Percentiles rank a stretch among this genome's conserved stretches.
Evolutionary conservation across 169 alveolate species (phyloP).

Genomic region (Cryptosporidium tyzzeri): DNA sequence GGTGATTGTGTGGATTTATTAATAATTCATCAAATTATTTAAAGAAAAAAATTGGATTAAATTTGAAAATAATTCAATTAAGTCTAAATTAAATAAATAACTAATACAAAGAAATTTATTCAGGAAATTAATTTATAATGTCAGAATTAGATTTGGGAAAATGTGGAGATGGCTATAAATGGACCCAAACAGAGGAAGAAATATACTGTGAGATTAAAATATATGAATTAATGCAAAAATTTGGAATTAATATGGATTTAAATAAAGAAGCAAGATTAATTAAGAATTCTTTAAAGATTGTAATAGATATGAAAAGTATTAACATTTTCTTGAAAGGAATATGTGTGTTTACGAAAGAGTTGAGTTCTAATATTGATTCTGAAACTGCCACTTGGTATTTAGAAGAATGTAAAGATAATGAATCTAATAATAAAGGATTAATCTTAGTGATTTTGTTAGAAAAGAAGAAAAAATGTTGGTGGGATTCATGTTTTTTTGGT

Average conservation of each 20-base stretch:
- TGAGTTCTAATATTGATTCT: not conserved
- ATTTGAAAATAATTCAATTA: too few species aligned
- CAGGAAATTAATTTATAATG: not conserved
- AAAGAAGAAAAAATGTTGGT: slow-evolving; percentile 34
- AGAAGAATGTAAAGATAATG: not conserved
- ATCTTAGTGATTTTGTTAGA: slow-evolving; percentile 7
- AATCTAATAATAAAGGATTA: not conserved
- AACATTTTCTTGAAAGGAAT: not conserved
- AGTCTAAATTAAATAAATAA: too few species aligned
- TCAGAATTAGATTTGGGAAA: not conserved
- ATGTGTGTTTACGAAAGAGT: slow-evolving; percentile 7
- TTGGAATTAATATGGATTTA: slow-evolving; percentile 1
- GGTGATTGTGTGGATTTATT: not conserved
- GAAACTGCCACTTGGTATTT: slow-evolving; percentile 56
- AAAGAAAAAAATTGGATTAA: not conserved
- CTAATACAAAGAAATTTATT: too few species aligned
- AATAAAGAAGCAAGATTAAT: not conserved
- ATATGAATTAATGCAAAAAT: not conserved
- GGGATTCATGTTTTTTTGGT: slow-evolving; percentile 36
- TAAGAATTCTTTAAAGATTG: not conserved
- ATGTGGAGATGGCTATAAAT: slow-evolving; percentile 18
- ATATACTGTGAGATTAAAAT: slow-evolving; percentile 33
- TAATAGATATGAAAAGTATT: slow-evolving; percentile 8
- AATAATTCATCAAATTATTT: too few species aligned
- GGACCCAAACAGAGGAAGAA: slow-evolving; percentile 63